These are phyloP conservation scores for Phtheirospermum japonicum DNA, from an alignment of 257 asterid genomes.

Conservation along the genomic window DNA sequence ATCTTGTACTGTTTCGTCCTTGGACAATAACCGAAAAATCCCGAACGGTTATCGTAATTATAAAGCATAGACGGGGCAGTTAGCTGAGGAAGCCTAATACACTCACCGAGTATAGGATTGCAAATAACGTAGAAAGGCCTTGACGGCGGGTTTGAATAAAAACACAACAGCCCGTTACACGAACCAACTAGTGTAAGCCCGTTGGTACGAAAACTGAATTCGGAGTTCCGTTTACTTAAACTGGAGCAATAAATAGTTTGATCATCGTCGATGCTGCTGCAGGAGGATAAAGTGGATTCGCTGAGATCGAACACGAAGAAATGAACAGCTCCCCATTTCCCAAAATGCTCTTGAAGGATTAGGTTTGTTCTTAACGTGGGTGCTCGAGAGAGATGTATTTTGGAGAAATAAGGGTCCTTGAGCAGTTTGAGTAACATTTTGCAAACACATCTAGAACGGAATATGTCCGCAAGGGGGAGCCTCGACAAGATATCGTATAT, in stretches of 20 bases:
- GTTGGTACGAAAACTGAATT: constrained; percentile 29
- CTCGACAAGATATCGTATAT: constrained; percentile 46
- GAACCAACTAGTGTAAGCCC: constrained; percentile 41
- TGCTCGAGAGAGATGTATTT: constrained; percentile 38
- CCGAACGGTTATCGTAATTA: constrained; percentile 32
- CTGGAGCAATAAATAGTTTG: constrained; percentile 6
- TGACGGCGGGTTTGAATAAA: constrained; percentile 24
- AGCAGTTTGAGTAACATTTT: constrained; percentile 37
- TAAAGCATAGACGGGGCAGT: constrained; percentile 20
- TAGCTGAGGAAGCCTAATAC: constrained; percentile 27
- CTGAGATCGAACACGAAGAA: constrained; percentile 38
- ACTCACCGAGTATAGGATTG: constrained; percentile 48
- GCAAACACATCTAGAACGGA: constrained; percentile 37
- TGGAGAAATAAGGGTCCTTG: constrained; percentile 49
- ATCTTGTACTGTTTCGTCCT: constrained; percentile 48
- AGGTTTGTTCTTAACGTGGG: constrained; percentile 37
- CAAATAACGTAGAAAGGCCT: constrained; percentile 39
- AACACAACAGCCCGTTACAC: constrained; percentile 53
- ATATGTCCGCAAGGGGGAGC: constrained; percentile 45
- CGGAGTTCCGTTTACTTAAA: constrained; percentile 29
- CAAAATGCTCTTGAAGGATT: constrained; percentile 28
- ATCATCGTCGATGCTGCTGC: constrained; percentile 33
- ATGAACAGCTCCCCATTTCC: constrained; percentile 28
- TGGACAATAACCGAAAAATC: constrained; percentile 42
- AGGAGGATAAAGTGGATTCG: constrained; percentile 31